Evolutionary conservation across 495 filamentous ascomycete species (phyloP).

Genomic region (Xylaria sp.): DNA sequence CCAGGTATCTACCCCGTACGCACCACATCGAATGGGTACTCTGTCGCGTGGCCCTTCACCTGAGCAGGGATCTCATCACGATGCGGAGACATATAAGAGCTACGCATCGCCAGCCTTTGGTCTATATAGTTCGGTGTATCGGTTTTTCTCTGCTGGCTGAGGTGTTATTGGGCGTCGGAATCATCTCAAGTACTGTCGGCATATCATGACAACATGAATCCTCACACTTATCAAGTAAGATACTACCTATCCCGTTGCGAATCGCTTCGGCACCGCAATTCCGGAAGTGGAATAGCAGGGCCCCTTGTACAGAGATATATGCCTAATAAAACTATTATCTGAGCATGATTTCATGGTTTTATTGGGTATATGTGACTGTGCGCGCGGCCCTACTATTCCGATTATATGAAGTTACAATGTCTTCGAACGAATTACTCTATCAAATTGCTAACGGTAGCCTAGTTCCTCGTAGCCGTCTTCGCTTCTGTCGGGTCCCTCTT

Average conservation of each 20-base stretch:
- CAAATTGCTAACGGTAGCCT: slow-evolving; percentile 5
- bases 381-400: no score
- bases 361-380: no score
- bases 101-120: not conserved
- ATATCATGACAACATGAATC: slow-evolving; percentile 34
- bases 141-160: not conserved
- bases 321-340: no score
- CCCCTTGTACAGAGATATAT: no score
- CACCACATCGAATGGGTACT: not conserved
- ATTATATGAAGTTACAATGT: not conserved
- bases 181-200: not conserved
- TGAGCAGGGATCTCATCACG: slow-evolving; percentile 1
- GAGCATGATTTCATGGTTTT: no score
- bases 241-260: no score
- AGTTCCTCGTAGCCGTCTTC: slow-evolving; percentile 69
- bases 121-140: not conserved
- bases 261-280: no score
- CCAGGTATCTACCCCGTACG: not conserved
- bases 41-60: not conserved
- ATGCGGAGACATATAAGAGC: slow-evolving; percentile 16
- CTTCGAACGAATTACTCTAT: not conserved
- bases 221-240: slow-evolving; percentile 42
- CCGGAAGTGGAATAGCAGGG: no score
- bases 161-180: not conserved
- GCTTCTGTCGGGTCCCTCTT: slow-evolving; percentile 68